phyloP scores from a whole-genome alignment of 176 grass and related monocot genomes.

The Melocanna baccifera region DNA sequence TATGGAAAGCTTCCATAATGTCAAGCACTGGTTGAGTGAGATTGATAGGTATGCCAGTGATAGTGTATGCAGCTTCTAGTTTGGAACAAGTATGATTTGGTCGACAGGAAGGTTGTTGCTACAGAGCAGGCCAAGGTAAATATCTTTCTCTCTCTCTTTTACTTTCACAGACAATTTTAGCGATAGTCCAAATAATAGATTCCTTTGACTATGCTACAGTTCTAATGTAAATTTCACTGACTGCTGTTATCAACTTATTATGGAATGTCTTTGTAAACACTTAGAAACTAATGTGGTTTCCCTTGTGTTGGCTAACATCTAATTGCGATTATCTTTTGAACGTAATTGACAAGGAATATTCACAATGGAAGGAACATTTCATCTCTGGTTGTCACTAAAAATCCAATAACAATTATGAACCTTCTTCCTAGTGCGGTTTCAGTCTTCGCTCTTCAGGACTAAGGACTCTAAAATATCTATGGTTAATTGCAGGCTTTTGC shows the following conservation, averaged over 20 bases:
- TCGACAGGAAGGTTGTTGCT: slow-evolving; percentile 78
- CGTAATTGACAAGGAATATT: background rate
- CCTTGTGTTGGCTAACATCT: background rate
- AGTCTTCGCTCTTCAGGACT: background rate
- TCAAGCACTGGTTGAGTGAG: slow-evolving; percentile 91
- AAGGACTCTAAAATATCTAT: background rate
- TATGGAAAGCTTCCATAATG: slow-evolving; percentile 86
- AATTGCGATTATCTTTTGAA: background rate
- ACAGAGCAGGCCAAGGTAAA: slow-evolving; percentile 86
- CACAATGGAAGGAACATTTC: background rate
- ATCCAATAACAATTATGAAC: background rate
- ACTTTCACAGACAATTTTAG: background rate
- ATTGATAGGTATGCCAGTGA: slow-evolving; percentile 98
- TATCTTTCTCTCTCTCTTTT: background rate
- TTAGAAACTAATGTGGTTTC: background rate
- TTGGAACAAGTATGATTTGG: slow-evolving; percentile 91
- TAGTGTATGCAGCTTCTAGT: slow-evolving; percentile 91
- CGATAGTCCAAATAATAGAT: background rate
- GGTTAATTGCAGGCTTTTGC: slow-evolving; percentile 69
- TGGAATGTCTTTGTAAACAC: background rate
- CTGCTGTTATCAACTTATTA: background rate
- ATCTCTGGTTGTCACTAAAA: background rate
- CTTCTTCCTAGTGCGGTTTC: background rate
- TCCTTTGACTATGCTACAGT: background rate
- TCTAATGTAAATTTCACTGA: background rate